Evolutionary conservation across 179 eudicot species (phyloP), one percentile per base, ranked within the genome.

Genomic region (Beta lomatogona): DNA sequence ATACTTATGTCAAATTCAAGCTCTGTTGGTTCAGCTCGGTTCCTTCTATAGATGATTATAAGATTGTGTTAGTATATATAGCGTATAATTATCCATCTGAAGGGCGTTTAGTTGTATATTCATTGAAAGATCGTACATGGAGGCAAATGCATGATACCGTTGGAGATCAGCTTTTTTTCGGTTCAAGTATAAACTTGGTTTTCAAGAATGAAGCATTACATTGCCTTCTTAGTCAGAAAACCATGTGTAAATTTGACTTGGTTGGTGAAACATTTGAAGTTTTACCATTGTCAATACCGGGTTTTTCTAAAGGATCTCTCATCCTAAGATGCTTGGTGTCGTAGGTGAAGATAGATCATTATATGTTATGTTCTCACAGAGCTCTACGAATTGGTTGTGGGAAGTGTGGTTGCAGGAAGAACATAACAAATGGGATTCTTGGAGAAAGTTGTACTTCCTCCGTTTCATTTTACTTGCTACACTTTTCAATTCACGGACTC

Each of bases 231-330:
- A 45, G 15, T 25, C 11, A 6, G 14, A 8, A 57, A 5, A 14
- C n/a, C 12, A 68, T 73, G 9, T 12, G 5, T 54, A 73, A 54
- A 25, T 54, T 73, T 53, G 77, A 73, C 55, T 54, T 73, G 77
- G 77, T 73, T 28, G 0, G 16, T 12, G 25, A 73, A 8, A 22
- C 60, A 2, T 73, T 73, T 25, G 61, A 54, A 31, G 13, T 18
- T 55, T 6, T 73, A 6, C 46, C 60, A 0, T 12, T 48, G 19
- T 22, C 12, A 3, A 57, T 25, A 28, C 4, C 44, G 4, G 5
- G 19, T 22, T 10, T n/a, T 52, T 52, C 16, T 54, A 5, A 6
- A 25, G 2, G 6, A 13, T 16, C 41, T 36, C 1, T n/a, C 36
- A 31, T 22, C 19, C 7, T 31, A n/a, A 19, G 14, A 5, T 55